phyloP scores from a whole-genome alignment of 2,329 filamentous ascomycete species.

The Apiospora aurea region DNA sequence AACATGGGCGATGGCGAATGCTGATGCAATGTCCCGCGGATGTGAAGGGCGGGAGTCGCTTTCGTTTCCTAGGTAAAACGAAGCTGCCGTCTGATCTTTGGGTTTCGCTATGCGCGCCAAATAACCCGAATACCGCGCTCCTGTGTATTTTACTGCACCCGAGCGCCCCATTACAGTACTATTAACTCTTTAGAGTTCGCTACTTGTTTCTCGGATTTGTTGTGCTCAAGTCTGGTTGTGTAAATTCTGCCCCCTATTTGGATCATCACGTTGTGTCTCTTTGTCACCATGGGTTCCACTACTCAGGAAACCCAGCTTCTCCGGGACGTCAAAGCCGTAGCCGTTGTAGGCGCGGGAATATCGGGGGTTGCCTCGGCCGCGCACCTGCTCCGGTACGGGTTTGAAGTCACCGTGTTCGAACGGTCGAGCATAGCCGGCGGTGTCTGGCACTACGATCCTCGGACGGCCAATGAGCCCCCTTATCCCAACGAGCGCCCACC shows the following conservation, averaged over 20 bases:
- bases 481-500: slow-evolving; percentile 39
- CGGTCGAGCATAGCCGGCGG: slow-evolving; percentile 66
- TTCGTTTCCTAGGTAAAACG: background rate
- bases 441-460: slow-evolving; percentile 70
- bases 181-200: background rate
- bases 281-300: slow-evolving; percentile 31
- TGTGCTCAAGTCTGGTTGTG: background rate
- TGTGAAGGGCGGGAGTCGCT: background rate
- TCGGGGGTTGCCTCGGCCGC: slow-evolving; percentile 69
- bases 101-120: background rate
- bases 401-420: slow-evolving; percentile 67
- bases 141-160: background rate
- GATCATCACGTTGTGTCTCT: background rate
- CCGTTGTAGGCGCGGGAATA: slow-evolving; percentile 70
- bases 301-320: slow-evolving; percentile 24
- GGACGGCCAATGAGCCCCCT: slow-evolving; percentile 48
- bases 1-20: slow-evolving; percentile 8
- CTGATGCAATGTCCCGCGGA: background rate
- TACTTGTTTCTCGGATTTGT: background rate
- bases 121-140: too few relatives aligned
- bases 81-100: background rate
- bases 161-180: background rate
- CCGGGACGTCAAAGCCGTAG: slow-evolving; percentile 49
- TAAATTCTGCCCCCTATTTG: background rate
- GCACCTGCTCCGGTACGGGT: slow-evolving; percentile 66